Base-by-base conservation (phyloP, 1,284 basidiomycete genomes). In the Puccinia hordei region DNA sequence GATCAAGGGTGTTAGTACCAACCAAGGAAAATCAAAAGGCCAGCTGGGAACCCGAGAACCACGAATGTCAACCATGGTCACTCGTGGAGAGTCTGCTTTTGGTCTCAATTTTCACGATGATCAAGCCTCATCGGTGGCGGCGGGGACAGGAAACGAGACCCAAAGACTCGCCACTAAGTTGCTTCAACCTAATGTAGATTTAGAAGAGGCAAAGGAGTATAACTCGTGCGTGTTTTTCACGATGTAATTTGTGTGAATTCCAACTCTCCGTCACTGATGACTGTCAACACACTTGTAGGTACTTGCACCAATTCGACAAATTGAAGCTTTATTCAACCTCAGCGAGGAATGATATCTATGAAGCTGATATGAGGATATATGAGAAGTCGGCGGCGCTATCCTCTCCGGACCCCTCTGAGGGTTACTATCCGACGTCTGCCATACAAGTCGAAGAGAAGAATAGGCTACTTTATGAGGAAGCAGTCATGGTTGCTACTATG, bases 251-350 rank as follows among this genome's bases (percentile, higher is more conserved):
- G 15, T 5, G 8, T 71, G 19, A n/a, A 24, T 15, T 33, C 8
- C 33, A 19, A 8, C 38, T 55, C 9, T 24, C 55, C 38, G 6
- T 65, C 22, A 35, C 69, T 55, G 44, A 51, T 55, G 5, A 46
- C 15, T 71, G 46, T 38, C 22, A 13, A 17, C 27, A 13, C 55
- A 30, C 33, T 55, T 72, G 15, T 68, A 80, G 78, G 19, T 80
- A 80, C 59, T 27, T 80, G 41, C 78, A 80, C 38, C 78, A 80
- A 66, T 80, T 80, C n/a, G 78, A 80, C 53, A 59, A 80, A 57
- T 49, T 73, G 19, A 51, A 68, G 24, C 49, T 80, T 19, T 51
- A 66, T 24, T 80, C 78, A 12, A 72, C 30, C 22, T 72, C 68
- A 30, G 68, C 38, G 13, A 49, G 44, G 46, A 69, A 61, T 51